Conservation (phyloP, 140 eudicot genomes). For the Senecio squalidus region DNA sequence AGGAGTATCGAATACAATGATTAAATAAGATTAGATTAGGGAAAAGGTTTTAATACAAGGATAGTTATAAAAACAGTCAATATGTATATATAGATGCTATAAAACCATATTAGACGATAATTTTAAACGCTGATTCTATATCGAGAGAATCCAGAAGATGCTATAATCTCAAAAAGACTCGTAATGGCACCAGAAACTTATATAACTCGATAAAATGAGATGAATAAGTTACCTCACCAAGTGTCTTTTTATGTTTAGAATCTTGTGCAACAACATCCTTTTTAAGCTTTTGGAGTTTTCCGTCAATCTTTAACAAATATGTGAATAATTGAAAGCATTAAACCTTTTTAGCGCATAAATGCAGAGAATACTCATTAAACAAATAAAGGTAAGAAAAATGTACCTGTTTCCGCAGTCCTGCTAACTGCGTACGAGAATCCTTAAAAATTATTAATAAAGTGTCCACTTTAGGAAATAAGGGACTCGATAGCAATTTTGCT, state of each 20-base stretch:
- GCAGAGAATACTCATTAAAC: too few species aligned
- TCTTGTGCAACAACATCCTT: slow-evolving; percentile 76
- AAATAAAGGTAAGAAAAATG: slow-evolving; percentile 2
- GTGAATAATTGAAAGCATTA: slow-evolving; percentile 2
- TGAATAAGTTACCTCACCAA: slow-evolving; percentile 53
- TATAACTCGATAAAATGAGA: not conserved
- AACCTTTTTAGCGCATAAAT: slow-evolving; percentile 2
- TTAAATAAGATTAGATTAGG: slow-evolving; percentile 2
- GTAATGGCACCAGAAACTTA: not conserved
- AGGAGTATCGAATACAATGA: not conserved
- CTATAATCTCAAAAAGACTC: not conserved
- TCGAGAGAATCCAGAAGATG: slow-evolving; percentile 2
- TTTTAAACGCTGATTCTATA: slow-evolving; percentile 1
- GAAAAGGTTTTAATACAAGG: not conserved
- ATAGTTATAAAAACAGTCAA: not conserved
- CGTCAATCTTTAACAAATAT: slow-evolving; percentile 47
- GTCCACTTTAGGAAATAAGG: slow-evolving; percentile 73
- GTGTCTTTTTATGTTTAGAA: slow-evolving; percentile 68
- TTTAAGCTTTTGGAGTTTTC: slow-evolving; percentile 48
- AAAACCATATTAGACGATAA: not conserved
- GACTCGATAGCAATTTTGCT: slow-evolving; percentile 38
- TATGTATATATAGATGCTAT: not conserved
- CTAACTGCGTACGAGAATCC: slow-evolving; percentile 60
- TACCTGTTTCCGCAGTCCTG: slow-evolving; percentile 61
- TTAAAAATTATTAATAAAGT: slow-evolving; percentile 50